Conservation (phyloP, 352 stramenopile genomes). For the Phytophthora citricola region DNA sequence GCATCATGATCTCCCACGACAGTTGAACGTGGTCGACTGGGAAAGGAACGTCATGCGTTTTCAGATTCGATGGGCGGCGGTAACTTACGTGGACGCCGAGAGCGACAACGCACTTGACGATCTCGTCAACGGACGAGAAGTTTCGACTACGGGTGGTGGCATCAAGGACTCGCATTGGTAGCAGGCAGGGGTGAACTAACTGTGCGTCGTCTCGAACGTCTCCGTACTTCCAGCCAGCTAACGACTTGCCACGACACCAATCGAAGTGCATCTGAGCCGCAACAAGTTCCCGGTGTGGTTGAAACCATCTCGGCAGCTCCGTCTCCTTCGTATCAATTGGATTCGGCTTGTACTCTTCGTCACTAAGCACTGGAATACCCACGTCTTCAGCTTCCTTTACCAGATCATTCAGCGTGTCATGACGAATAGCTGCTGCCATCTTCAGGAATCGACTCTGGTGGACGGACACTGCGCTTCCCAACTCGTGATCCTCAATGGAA, state of each 20-base stretch:
- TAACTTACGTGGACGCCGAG: conserved; percentile 53
- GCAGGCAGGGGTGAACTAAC: conserved; percentile 55
- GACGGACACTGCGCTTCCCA: conserved; percentile 61
- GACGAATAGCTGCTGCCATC: conserved; percentile 40
- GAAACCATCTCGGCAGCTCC: conserved; percentile 46
- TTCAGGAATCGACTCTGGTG: conserved; percentile 55
- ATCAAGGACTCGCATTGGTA: conserved; percentile 59
- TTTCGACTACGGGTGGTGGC: conserved; percentile 48
- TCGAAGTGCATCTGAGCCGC: conserved; percentile 72
- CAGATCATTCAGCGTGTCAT: conserved; percentile 23
- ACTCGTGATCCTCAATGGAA: conserved; percentile 50
- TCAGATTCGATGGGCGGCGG: conserved; percentile 20
- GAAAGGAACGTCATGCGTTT: conserved; percentile 37
- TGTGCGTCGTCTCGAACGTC: conserved; percentile 45
- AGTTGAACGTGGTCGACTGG: conserved; percentile 44
- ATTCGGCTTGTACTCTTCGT: conserved; percentile 40
- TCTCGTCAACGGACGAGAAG: conserved; percentile 55
- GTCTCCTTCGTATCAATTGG: conserved; percentile 45
- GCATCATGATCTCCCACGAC: conserved; percentile 69
- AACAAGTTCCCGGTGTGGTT: conserved; percentile 37
- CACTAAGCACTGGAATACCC: neutral
- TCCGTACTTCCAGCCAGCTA: conserved; percentile 55
- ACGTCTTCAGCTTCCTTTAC: conserved; percentile 8
- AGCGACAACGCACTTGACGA: conserved; percentile 66
- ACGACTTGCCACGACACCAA: conserved; percentile 62